Conservation (phyloP, 768 basidiomycete genomes). For the Lactarius trivialis region DNA sequence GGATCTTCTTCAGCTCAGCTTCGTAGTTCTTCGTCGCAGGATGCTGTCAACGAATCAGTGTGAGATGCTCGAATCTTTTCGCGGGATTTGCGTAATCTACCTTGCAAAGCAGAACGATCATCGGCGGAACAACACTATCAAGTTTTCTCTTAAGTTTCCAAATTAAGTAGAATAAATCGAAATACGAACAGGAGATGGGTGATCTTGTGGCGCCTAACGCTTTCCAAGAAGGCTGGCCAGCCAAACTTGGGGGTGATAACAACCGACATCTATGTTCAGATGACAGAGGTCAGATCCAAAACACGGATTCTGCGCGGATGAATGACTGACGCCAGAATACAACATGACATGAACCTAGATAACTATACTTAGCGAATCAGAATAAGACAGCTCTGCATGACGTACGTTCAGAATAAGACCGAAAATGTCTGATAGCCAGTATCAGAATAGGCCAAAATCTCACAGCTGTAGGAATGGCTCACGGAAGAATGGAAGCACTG, state of each 20-base stretch:
- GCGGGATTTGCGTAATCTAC: slow-evolving; percentile 11
- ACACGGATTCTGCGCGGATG: neutral
- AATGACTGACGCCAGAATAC: slow-evolving; percentile 25
- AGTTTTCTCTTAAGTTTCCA: neutral
- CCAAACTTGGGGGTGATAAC: slow-evolving; percentile 34
- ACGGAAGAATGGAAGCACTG: slow-evolving; percentile 30
- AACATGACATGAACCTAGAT: slow-evolving; percentile 28
- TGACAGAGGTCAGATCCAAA: neutral
- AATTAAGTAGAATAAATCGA: neutral
- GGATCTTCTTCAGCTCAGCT: slow-evolving; percentile 25
- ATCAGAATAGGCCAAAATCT: neutral
- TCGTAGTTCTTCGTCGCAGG: slow-evolving; percentile 29
- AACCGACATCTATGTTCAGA: slow-evolving; percentile 24
- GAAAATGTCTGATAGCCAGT: slow-evolving; percentile 40
- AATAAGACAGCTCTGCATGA: neutral
- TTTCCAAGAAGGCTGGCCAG: slow-evolving; percentile 31
- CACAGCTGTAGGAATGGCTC: slow-evolving; percentile 5
- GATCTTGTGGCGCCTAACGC: slow-evolving; percentile 30
- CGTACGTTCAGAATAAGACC: slow-evolving; percentile 27
- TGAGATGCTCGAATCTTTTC: neutral
- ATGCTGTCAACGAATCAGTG: slow-evolving; percentile 20
- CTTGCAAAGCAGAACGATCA: slow-evolving; percentile 30
- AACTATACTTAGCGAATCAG: neutral
- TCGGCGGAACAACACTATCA: slow-evolving; percentile 27
- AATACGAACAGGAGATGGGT: slow-evolving; percentile 30